Conservation (phyloP, 805 yeast genomes). For the Kluyveromyces lactis region DNA sequence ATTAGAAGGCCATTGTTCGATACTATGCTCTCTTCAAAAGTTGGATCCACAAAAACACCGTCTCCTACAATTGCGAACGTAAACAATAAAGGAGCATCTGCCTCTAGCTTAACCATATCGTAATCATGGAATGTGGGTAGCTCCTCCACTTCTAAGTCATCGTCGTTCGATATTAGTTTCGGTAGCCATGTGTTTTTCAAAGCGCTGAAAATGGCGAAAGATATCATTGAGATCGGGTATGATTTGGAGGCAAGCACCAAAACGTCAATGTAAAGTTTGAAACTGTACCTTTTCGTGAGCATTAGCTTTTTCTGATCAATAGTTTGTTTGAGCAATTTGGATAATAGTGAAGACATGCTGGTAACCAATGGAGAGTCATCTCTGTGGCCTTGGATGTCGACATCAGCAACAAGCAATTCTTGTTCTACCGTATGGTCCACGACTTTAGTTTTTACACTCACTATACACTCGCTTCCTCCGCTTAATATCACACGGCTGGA, state of each 20-base stretch:
- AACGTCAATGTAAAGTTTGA: constrained; percentile 71
- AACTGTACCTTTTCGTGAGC: constrained; percentile 68
- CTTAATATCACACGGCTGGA: constrained; percentile 78
- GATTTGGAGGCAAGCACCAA: constrained; percentile 69
- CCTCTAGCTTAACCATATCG: constrained; percentile 52
- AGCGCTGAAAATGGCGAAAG: constrained; percentile 77
- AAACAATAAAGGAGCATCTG: constrained; percentile 60
- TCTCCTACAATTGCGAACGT: constrained; percentile 68
- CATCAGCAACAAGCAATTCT: constrained; percentile 61
- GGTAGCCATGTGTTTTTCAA: constrained; percentile 73
- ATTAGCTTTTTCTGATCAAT: constrained; percentile 46
- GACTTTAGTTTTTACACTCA: constrained; percentile 82
- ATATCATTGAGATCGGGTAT: constrained; percentile 71
- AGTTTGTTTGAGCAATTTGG: constrained; percentile 18
- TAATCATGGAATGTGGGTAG: constrained; percentile 89
- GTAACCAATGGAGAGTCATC: constrained; percentile 69
- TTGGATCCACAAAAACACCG: constrained; percentile 70
- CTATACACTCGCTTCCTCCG: constrained; percentile 91
- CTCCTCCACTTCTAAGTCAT: constrained; percentile 66
- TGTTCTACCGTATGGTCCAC: constrained; percentile 39
- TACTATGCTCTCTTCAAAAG: constrained; percentile 80
- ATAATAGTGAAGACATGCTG: constrained; percentile 52
- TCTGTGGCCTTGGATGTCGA: constrained; percentile 72
- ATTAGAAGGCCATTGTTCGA: constrained; percentile 74
- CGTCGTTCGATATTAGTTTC: constrained; percentile 55